These are phyloP conservation scores for Paramyrothecium sp. DNA, from an alignment of 2,329 filamentous ascomycete species.

Conservation along the genomic window DNA sequence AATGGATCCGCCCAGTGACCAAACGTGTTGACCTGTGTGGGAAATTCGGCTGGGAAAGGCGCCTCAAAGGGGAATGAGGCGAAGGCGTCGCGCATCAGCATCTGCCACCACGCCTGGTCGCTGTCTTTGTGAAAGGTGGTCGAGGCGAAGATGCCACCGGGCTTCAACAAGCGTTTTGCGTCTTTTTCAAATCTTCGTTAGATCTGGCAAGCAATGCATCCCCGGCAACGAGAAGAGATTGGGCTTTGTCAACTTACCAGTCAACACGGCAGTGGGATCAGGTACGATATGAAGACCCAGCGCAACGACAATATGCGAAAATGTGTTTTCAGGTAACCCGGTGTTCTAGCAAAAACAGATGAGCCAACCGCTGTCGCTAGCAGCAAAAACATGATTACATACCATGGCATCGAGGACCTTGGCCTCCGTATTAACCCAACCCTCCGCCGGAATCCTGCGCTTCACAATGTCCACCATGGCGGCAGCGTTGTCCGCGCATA, in stretches of 20 bases:
- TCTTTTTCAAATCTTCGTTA: constrained; percentile 25
- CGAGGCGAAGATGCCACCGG: constrained; percentile 35
- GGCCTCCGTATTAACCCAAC: constrained; percentile 45
- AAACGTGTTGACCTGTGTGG: constrained; percentile 37
- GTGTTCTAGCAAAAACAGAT: constrained; percentile 29
- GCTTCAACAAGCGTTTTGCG: constrained; percentile 34
- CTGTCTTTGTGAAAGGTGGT: constrained; percentile 33
- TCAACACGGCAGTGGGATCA: constrained; percentile 29
- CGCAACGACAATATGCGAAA: constrained; percentile 43
- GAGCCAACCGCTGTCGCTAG: background rate
- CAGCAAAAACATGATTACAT: background rate
- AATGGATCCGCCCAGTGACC: constrained; percentile 36
- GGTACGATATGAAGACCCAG: constrained; percentile 48
- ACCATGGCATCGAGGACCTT: constrained; percentile 46
- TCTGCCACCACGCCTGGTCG: constrained; percentile 29
- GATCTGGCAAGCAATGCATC: background rate
- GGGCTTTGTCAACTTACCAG: constrained; percentile 17
- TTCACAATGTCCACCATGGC: constrained; percentile 39
- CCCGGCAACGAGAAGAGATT: too few relatives aligned
- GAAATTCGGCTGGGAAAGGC: constrained; percentile 28
- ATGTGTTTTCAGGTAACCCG: constrained; percentile 32
- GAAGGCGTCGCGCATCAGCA: constrained; percentile 37
- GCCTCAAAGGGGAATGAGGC: constrained; percentile 37
- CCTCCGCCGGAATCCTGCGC: constrained; percentile 34
- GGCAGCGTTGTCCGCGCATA: constrained; percentile 47